Base-by-base conservation (phyloP, 169 alveolate genomes). In the Plasmodium cynomolgi region DNA sequence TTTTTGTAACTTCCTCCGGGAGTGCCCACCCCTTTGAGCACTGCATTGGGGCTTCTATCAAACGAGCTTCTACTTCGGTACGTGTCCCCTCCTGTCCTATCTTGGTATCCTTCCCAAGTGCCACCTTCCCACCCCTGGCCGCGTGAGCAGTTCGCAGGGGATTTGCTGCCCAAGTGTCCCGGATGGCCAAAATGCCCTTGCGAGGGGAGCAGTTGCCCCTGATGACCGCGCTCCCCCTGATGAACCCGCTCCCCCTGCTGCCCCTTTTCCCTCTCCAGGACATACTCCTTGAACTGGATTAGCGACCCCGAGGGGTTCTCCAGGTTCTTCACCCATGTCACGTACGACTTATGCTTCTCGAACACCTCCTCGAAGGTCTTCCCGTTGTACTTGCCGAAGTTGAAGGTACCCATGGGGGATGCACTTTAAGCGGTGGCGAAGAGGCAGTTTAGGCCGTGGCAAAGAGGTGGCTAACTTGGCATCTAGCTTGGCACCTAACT, bases 301-400 rank as follows among this genome's bases (percentile, higher is more conserved):
- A 96, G 68, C n/a, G 92, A 94, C 31, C 96, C 97, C 3, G 93
- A 34, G 9, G 96, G 97, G 4, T 84, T 91, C 1, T 95, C 95
- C 33, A 96, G 91, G 71, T 86, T 91, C 74, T 81, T 68, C 29
- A 95, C 95, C 97, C 97, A 96, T 47, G 92, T 47, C 44, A 94
- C 97, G 73, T 95, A 96, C 0, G 95, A 79, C 50, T 86, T 77
- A 23, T 96, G 96, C 33, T 81, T 92, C 82, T 62, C 88, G 41
- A 82, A 91, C 50, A 96, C 97, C 79, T 96, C 97, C 79, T 93
- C 95, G 81, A 95, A 96, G n/a, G 97, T 91, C 79, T 84, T 92
- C 39, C 97, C 97, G 20, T 94, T 95, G 75, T 96, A 91, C 85
- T 96, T 96, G 3, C 97, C 97, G 47, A 96, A 95, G 44, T 71